Percentiles rank a stretch among this genome's conserved stretches.
Evolutionary conservation across 345 rosid species (phyloP).

Genomic region (Chamaenerion angustifolium): DNA sequence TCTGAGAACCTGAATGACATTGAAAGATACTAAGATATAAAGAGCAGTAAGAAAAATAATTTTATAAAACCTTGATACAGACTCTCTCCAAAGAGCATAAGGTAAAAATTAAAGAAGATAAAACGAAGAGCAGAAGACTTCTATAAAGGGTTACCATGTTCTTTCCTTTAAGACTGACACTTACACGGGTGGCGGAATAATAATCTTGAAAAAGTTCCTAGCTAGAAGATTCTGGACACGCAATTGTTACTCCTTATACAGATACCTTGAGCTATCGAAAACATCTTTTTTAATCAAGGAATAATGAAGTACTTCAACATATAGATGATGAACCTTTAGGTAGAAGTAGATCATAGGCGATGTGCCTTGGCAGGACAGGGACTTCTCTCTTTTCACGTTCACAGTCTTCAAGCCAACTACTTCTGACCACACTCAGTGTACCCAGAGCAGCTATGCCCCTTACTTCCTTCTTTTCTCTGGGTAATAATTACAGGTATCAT

Average conservation of each 20-base stretch:
- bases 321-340: conserved; percentile 56
- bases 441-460: conserved; percentile 80
- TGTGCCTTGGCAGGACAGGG: conserved; percentile 44
- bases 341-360: conserved; percentile 57
- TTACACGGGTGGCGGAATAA: too few relatives aligned
- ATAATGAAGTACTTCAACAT: not conserved
- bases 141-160: too few relatives aligned
- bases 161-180: too few relatives aligned
- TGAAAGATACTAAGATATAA: not conserved
- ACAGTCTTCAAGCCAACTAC: conserved; percentile 92
- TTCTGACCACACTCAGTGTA: conserved; percentile 59
- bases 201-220: too few relatives aligned
- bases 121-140: not conserved
- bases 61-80: not conserved
- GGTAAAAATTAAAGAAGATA: not conserved
- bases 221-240: too few relatives aligned
- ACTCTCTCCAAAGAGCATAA: not conserved
- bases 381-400: conserved; percentile 58
- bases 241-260: too few relatives aligned
- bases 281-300: not conserved
- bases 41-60: not conserved
- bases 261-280: not conserved
- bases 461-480: conserved; percentile 70
- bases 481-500: conserved; percentile 2
- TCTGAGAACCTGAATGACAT: conserved; percentile 26